Evolutionary conservation across 2,329 filamentous ascomycete species (phyloP).

Genomic region (Cladobotryum mycophilum): DNA sequence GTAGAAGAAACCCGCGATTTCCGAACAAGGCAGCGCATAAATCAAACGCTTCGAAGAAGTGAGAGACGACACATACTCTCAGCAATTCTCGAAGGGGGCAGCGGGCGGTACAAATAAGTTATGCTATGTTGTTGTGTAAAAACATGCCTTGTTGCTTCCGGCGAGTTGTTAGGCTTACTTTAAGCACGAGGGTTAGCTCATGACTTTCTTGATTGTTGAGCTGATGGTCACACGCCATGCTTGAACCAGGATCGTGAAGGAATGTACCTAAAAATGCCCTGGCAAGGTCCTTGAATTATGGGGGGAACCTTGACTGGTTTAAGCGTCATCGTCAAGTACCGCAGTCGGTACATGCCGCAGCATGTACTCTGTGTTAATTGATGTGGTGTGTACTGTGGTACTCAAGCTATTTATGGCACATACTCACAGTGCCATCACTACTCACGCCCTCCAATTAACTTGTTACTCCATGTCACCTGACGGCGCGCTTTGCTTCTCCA

Average conservation of each 20-base stretch:
- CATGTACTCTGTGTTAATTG: not conserved
- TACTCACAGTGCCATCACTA: not conserved
- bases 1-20: not conserved
- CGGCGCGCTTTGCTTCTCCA: conserved; percentile 15
- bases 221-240: not conserved
- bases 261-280: not conserved
- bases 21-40: not conserved
- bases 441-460: not conserved
- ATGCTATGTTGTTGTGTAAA: too few relatives aligned
- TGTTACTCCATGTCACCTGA: conserved; percentile 20
- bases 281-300: not conserved
- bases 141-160: too few relatives aligned
- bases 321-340: not conserved
- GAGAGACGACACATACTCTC: not conserved
- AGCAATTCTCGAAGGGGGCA: not conserved
- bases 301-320: too few relatives aligned
- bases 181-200: not conserved
- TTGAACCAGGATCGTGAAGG: not conserved
- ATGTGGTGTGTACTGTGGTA: not conserved
- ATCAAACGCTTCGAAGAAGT: conserved; percentile 2
- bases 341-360: not conserved
- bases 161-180: too few relatives aligned
- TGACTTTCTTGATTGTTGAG: not conserved
- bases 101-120: too few relatives aligned
- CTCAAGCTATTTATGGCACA: not conserved